Evolutionary conservation across 1,139 yeast genomes (phyloP), one percentile per base, ranked within the genome.

Genomic region (Blastobotrys malaysiensis): DNA sequence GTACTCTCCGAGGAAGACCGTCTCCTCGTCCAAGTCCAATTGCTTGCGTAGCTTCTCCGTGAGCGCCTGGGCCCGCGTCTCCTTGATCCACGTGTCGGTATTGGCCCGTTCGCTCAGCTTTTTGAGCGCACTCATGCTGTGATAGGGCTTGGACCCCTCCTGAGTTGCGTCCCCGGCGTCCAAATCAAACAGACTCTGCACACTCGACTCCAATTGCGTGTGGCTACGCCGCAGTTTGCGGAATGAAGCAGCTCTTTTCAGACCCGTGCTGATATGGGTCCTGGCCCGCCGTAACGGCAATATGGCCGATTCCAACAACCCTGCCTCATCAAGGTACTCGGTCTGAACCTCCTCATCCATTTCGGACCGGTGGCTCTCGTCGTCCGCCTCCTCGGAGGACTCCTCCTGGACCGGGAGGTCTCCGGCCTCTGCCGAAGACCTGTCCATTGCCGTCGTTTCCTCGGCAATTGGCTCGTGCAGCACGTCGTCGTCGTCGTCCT

Each of bases 1-100:
- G 63, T 77, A 86, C 59, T 84, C 70, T 9, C 65, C 69, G 20
- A 65, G 47, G 5, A 66, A 53, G 13, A 56, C 57, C 31, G 66
- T 66, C 43, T 65, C 64, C 5, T 64, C 63, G 43, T 57, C 58
- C 18, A 64, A 57, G 1, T 66, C 68, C 2, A 67, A 53, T 20
- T 59, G 64, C 20, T 57, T 59, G 36, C 60, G 57, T 13, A 67
- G 61, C 45, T 64, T 66, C 31, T 65, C 67, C 9, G 64, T 60
- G 31, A 65, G 58, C 18, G 64, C 65, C 18, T 49, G 46, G 3
- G 63, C 69, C 13, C 65, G 53, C 9, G 60, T 56, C 21, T 56
- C 57, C 43, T 59, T 53, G n/a, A 48, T 45, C 43, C 52, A 18
- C 36, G 46, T 39, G 31, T 19, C 27, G 24, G 20, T 20, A n/a